Evolutionary conservation across 2,329 filamentous ascomycete species (phyloP), one percentile per base, ranked within the genome.

Genomic region (Elsinoe perseae): DNA sequence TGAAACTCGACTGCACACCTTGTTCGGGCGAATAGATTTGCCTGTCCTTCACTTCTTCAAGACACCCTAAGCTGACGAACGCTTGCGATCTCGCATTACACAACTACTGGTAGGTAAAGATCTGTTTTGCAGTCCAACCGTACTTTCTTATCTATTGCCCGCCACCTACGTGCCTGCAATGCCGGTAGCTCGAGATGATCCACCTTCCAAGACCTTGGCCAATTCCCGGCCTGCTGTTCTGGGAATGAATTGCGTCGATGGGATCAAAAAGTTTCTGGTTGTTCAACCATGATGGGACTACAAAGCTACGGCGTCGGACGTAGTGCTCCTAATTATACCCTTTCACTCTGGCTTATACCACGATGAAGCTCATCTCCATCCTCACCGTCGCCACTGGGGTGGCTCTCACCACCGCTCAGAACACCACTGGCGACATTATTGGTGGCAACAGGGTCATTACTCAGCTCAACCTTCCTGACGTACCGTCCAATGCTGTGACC

Each of bases 401-500:
- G 14, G 28, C 48, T 21, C 28, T 52, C 16, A n/a, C 48, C 27
- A 36, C 48, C 18, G 48, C 48, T 9, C 48, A 52, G 28, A 52
- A 52, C 48, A 21, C 21, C 48, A 52, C 48, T 12, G 48, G 48
- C 48, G 48, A 52, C 30, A 52, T 52, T 30, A 30, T 52, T 10
- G n/a, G 16, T 3, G 48, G 48, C 3, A 52, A 52, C 18, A 25
- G 48, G 4, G 48, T 52, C 27, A 52, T 52, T 16, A 52, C 48
- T 4, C 48, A 52, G 10, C 30, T 52, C 28, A 52, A 71, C 42
- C 63, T 72, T 32, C 63, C 64, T 3, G 65, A 71, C 46, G 66
- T 71, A 3, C 70, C 70, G 1, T 57, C 66, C n/a, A 66, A 66
- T 54, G 64, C 66, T 3, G 63, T 72, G 3, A 68, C 68, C 1